These are phyloP conservation scores for Nitzschia palea DNA, from an alignment of 108 stramenopile species.

Conservation along the genomic window DNA sequence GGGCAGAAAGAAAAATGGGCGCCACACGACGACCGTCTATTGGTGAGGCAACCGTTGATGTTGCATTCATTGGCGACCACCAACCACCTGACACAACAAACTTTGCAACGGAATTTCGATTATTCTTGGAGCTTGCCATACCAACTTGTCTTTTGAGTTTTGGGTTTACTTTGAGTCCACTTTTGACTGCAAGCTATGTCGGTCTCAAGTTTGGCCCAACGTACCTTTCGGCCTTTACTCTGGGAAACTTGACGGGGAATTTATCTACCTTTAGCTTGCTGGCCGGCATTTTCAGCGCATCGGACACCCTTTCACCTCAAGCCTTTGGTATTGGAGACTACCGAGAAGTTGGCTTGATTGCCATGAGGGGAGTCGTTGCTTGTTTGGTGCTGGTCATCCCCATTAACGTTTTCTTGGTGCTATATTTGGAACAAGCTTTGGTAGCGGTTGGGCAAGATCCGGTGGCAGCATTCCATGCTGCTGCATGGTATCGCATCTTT, in stretches of 20 bases:
- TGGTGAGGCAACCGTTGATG: neutral
- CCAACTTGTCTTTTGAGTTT: conserved; percentile 29
- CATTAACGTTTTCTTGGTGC: conserved; percentile 26
- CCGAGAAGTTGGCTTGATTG: conserved; percentile 32
- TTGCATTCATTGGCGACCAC: conserved; percentile 4
- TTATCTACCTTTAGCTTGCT: conserved; percentile 35
- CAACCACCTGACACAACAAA: conserved; percentile 9
- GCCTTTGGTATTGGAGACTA: conserved; percentile 37
- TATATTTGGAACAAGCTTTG: conserved; percentile 24
- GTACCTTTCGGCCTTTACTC: conserved; percentile 38
- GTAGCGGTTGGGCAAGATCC: conserved; percentile 35
- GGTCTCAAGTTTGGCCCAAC: conserved; percentile 31
- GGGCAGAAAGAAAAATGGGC: conserved; percentile 7
- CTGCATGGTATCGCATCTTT: conserved; percentile 44
- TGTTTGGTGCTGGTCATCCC: conserved; percentile 17
- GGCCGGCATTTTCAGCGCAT: conserved; percentile 34
- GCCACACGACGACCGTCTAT: conserved; percentile 8
- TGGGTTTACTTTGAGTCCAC: conserved; percentile 18
- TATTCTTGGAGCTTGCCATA: conserved; percentile 41
- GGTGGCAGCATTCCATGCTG: conserved; percentile 23
- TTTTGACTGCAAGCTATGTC: conserved; percentile 37
- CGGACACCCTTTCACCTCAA: conserved; percentile 43
- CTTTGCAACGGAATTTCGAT: conserved; percentile 11
- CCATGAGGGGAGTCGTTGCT: conserved; percentile 31
- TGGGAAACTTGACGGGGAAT: conserved; percentile 51